phyloP scores from a whole-genome alignment of 1,284 basidiomycete genomes.

The Moesziomyces globuligerus region DNA sequence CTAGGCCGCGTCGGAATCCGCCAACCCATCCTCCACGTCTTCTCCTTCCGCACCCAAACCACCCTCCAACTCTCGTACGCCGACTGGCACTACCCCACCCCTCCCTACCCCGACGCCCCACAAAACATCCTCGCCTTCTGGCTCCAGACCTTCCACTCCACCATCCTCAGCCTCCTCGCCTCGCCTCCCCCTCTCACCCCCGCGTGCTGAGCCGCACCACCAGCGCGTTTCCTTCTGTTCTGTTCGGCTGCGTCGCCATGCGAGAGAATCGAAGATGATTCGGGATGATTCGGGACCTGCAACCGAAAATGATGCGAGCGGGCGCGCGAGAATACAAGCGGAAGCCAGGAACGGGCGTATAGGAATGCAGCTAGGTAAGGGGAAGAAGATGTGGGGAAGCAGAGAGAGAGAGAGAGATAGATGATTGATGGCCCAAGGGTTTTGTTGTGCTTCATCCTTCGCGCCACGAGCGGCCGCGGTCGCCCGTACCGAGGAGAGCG shows the following conservation, averaged over 20 bases:
- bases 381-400: no score
- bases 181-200: neutral
- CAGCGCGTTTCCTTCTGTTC: no score
- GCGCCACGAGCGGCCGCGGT: constrained; percentile 47
- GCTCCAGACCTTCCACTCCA: constrained; percentile 16
- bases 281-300: neutral
- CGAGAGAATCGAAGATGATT: no score
- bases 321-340: no score
- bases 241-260: no score
- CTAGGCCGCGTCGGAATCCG: constrained; percentile 26
- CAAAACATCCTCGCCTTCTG: constrained; percentile 30
- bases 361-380: no score
- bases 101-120: neutral
- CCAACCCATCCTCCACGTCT: constrained; percentile 45
- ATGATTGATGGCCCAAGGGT: no score
- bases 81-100: constrained; percentile 28
- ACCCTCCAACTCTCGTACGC: constrained; percentile 31
- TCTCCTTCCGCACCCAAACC: constrained; percentile 10
- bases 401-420: no score
- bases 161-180: constrained; percentile 17
- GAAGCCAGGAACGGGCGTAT: no score
- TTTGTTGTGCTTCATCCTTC: constrained; percentile 18
- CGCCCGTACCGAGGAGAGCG: constrained; percentile 52
- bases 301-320: no score
- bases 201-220: neutral